A percentile compares a stretch with the other conserved stretches of the same genome.
Evolutionary conservation across 495 filamentous ascomycete species (phyloP).

Genomic region (Choiromyces venosus): DNA sequence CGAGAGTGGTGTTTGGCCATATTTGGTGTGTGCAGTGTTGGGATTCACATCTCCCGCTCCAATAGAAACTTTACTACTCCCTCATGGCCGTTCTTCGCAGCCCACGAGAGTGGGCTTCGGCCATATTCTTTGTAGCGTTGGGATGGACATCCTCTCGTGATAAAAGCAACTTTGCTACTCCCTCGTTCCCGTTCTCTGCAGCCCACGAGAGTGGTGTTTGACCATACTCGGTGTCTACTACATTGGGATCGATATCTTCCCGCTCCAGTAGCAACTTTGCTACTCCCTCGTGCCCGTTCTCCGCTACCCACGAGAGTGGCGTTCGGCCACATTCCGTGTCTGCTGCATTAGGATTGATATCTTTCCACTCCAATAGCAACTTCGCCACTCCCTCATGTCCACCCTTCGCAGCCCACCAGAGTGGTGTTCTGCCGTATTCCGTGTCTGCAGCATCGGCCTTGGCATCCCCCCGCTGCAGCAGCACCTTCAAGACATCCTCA

Average conservation of each 20-base stretch:
- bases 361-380: conserved; percentile 30
- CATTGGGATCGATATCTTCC: conserved; percentile 11
- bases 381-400: conserved; percentile 35
- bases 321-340: conserved; percentile 37
- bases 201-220: conserved; percentile 41
- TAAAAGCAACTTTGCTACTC: conserved; percentile 36
- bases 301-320: conserved; percentile 45
- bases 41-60: conserved; percentile 8
- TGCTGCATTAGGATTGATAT: conserved; percentile 18
- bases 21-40: too few species aligned
- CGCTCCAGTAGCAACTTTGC: conserved; percentile 21
- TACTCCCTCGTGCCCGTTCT: conserved; percentile 44
- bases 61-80: conserved; percentile 38
- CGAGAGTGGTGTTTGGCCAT: too few species aligned
- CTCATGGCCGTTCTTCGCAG: conserved; percentile 44
- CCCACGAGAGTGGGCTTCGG: conserved; percentile 45
- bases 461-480: conserved; percentile 6
- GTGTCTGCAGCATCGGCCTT: conserved; percentile 10
- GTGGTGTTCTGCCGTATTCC: conserved; percentile 33
- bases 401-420: conserved; percentile 39
- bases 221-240: conserved; percentile 12
- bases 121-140: conserved; percentile 29
- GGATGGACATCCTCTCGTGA: conserved; percentile 17
- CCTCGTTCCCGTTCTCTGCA: conserved; percentile 34
- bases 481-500: background rate